Conservation (phyloP, 805 yeast genomes). For the Yamadazyma scolyti region DNA sequence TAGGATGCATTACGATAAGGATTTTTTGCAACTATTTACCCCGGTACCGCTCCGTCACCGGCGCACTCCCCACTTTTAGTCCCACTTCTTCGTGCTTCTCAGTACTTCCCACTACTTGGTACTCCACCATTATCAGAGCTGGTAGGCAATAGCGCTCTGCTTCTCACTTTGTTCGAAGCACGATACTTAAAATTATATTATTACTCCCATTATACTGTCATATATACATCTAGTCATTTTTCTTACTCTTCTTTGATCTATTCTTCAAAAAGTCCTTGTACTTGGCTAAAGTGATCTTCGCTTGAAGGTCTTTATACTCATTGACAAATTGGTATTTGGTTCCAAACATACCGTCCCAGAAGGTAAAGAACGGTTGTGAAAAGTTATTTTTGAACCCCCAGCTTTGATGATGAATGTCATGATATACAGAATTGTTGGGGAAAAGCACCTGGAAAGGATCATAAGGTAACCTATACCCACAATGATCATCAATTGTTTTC, state of each 20-base stretch:
- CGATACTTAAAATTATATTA: too few relatives aligned
- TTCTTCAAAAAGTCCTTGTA: slow-evolving; percentile 55
- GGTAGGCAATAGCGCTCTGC: too few relatives aligned
- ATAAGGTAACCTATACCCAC: slow-evolving; percentile 92
- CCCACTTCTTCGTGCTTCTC: too few relatives aligned
- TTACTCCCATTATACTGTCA: too few relatives aligned
- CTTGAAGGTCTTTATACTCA: slow-evolving; percentile 61
- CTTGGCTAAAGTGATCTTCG: slow-evolving; percentile 62
- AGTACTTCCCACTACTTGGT: too few relatives aligned
- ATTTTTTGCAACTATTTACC: too few relatives aligned
- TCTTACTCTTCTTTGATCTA: slow-evolving; percentile 21
- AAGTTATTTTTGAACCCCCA: slow-evolving; percentile 93
- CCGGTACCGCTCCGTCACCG: too few relatives aligned
- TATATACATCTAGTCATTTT: too few relatives aligned
- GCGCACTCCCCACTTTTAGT: too few relatives aligned
- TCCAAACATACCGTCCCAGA: slow-evolving; percentile 77
- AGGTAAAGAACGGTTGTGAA: slow-evolving; percentile 92
- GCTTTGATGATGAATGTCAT: slow-evolving; percentile 95
- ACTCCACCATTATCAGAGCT: too few relatives aligned
- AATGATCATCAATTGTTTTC: slow-evolving; percentile 97
- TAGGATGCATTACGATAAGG: too few relatives aligned
- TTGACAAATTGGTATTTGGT: slow-evolving; percentile 67
- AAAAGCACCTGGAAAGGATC: slow-evolving; percentile 87
- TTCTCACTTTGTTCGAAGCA: too few relatives aligned
- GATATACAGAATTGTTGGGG: slow-evolving; percentile 94